phyloP scores from a whole-genome alignment of 331 rosid species.

The Cucumis variabilis region DNA sequence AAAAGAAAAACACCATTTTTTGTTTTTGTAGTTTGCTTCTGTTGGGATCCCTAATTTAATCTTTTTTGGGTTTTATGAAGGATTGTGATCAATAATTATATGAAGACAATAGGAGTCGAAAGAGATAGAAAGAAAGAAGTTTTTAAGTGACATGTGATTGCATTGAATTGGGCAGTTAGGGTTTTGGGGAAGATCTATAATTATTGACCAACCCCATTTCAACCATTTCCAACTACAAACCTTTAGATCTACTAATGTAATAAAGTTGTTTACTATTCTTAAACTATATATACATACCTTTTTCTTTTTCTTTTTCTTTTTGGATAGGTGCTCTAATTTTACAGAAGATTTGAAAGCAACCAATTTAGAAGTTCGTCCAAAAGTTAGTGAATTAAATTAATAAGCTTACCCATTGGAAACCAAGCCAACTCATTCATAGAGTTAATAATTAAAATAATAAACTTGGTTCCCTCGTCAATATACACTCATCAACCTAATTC shows the following conservation, averaged over 20 bases:
- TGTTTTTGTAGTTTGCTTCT: too few relatives aligned
- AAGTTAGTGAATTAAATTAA: too few relatives aligned
- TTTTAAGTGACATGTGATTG: conserved; percentile 24
- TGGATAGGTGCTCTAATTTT: too few relatives aligned
- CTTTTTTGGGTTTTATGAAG: neutral
- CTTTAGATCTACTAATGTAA: neutral
- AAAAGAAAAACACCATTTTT: neutral
- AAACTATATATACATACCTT: too few relatives aligned
- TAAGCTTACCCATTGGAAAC: too few relatives aligned
- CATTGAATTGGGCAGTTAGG: conserved; percentile 21
- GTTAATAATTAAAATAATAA: too few relatives aligned
- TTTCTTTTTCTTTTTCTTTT: too few relatives aligned
- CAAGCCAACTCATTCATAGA: too few relatives aligned
- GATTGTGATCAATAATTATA: neutral
- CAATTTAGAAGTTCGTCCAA: too few relatives aligned
- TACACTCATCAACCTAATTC: too few relatives aligned
- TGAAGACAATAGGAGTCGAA: neutral
- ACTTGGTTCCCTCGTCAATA: too few relatives aligned
- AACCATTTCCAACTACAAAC: conserved; percentile 13
- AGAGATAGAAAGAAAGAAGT: neutral
- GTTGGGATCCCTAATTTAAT: neutral
- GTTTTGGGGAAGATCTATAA: neutral
- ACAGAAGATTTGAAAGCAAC: too few relatives aligned
- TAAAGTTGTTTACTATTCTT: neutral
- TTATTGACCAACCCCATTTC: neutral